Evolutionary conservation across 768 basidiomycete species (phyloP).

Genomic region (Pleurotus sapidus): DNA sequence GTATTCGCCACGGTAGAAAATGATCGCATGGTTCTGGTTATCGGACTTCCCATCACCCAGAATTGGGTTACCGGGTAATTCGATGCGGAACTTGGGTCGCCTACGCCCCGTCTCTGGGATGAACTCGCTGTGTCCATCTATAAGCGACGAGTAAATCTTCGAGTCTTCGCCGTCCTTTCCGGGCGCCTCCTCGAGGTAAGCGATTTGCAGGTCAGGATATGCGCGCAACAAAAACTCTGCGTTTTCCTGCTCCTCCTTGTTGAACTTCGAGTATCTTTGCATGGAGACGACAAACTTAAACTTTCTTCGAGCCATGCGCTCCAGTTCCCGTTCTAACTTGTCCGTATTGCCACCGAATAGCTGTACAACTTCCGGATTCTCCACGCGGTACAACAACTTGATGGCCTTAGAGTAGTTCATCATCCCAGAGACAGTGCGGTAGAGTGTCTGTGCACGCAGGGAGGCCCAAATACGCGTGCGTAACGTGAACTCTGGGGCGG

Average conservation of each 20-base stretch:
- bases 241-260: slow-evolving; percentile 99
- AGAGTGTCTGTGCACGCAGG: slow-evolving; percentile 95
- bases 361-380: slow-evolving; percentile 99
- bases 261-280: slow-evolving; percentile 99
- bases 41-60: slow-evolving; percentile 99
- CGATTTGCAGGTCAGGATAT: slow-evolving; percentile 98
- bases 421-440: slow-evolving; percentile 98
- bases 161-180: slow-evolving; percentile 95
- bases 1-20: slow-evolving; percentile 99
- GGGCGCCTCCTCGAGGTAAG: slow-evolving; percentile 93
- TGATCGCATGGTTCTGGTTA: slow-evolving; percentile 99
- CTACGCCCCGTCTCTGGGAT: slow-evolving; percentile 84
- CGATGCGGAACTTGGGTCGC: slow-evolving; percentile 96
- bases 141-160: slow-evolving; percentile 91
- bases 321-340: slow-evolving; percentile 91
- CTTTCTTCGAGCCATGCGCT: slow-evolving; percentile 96
- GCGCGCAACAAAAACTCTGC: slow-evolving; percentile 97
- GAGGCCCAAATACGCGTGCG: slow-evolving; percentile 99
- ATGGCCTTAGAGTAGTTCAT: slow-evolving; percentile 99
- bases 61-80: slow-evolving; percentile 98
- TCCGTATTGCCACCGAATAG: slow-evolving; percentile 97
- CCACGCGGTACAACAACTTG: slow-evolving; percentile 98
- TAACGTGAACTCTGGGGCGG: slow-evolving; percentile 96
- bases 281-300: slow-evolving; percentile 99
- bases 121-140: slow-evolving; percentile 98